A percentile compares a stretch with the other conserved stretches of the same genome.
phyloP scores from a whole-genome alignment of 2,329 filamentous ascomycete genomes.

The Ophiocordyceps camponoti-saundersi region DNA sequence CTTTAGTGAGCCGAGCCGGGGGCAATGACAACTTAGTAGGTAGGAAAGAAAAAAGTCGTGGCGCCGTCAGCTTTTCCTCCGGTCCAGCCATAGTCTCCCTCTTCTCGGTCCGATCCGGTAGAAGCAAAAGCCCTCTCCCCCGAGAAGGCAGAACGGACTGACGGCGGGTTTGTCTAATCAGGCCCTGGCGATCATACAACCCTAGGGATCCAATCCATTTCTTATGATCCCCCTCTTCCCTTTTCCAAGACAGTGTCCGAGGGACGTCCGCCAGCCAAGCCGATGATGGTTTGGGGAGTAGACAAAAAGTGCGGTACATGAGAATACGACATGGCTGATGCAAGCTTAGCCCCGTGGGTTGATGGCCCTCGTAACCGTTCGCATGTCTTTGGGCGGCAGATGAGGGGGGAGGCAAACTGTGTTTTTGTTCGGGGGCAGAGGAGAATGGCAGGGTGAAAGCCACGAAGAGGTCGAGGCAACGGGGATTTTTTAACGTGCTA shows the following conservation, averaged over 20 bases:
- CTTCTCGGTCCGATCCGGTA: not conserved
- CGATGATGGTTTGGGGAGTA: not conserved
- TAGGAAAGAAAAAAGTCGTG: not conserved
- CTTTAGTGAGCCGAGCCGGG: not conserved
- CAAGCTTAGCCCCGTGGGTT: not conserved
- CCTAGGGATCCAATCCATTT: not conserved
- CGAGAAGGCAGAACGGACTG: not conserved
- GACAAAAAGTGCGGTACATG: conserved; percentile 1
- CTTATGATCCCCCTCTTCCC: not conserved
- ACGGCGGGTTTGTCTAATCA: not conserved
- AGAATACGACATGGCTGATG: not conserved
- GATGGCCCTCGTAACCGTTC: not conserved
- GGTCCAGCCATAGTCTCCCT: not conserved
- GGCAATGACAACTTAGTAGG: too few species aligned
- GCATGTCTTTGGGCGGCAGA: not conserved
- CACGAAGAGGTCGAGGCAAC: too few species aligned
- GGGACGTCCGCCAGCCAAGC: not conserved
- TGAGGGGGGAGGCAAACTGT: not conserved
- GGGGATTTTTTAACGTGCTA: too few species aligned
- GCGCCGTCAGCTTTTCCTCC: not conserved
- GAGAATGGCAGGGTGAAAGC: not conserved
- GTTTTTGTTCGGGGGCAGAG: not conserved
- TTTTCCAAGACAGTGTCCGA: not conserved
- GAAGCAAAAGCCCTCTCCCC: not conserved
- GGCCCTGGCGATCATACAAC: conserved; percentile 3